Evolutionary conservation across 495 filamentous ascomycete species (phyloP), one percentile per base, ranked within the genome.

Genomic region (Pseudoneurospora amorphoporcata): DNA sequence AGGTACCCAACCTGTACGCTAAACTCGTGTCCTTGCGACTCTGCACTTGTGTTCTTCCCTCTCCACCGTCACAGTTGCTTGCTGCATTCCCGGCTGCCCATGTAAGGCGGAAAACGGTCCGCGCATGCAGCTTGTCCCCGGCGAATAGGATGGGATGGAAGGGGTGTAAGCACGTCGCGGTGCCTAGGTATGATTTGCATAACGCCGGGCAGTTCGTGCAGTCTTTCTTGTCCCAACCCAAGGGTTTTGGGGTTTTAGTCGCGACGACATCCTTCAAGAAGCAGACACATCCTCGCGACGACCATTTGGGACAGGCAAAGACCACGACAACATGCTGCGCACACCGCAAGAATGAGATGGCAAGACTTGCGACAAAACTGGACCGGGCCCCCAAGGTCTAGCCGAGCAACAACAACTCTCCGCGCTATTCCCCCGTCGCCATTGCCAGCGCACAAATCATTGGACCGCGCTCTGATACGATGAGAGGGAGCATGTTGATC

Each of bases 81-180:
- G 68, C 72, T 76, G 77, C 71, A 45, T 77, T 77, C 80, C 75
- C 77, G 77, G 77, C 75, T 70, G 72, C 73, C 68, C 76, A 80
- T 82, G 79, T 81, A 79, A 76, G 80, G 80, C 80, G 80, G 80
- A 82, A 80, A 82, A 82, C 80, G 80, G 80, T 82, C 80, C 80
- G 80, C 80, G 71, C 79, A 76, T 82, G 80, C 80, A 82, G 79
- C 69, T 72, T 39, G 47, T 69, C 19, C 68, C 72, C 71, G 75
- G 73, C 79, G 78, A 81, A 81, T 81, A 72, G 74, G 79, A 81
- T 69, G 43, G 41, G 74, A 39, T 72, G 74, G 70, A 61, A 71
- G 73, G 61, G 72, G 69, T 74, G 73, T 69, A 68, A 72, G 72
- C 74, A 61, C 74, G 69, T 72, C 68, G 74, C 72, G 72, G 72